These are phyloP conservation scores for Xylariomycetidae sp. DNA, from an alignment of 2,329 filamentous ascomycete genomes.

Conservation along the genomic window DNA sequence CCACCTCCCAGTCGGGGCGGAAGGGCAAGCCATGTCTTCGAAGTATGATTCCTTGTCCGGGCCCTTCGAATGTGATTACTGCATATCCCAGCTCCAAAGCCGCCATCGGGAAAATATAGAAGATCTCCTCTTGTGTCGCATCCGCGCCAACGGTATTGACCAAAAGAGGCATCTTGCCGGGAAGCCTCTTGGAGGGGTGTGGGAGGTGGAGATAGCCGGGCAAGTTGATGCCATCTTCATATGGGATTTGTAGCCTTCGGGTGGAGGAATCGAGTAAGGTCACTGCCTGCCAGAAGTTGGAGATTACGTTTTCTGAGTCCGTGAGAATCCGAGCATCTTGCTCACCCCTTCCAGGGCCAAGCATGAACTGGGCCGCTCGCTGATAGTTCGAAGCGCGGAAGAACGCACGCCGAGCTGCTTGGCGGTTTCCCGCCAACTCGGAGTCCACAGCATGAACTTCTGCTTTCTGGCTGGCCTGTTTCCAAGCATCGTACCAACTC, in stretches of 20 bases:
- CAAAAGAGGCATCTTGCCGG: conserved; percentile 21
- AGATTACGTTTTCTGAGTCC: not conserved
- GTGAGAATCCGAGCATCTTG: not conserved
- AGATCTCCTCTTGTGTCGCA: conserved; percentile 29
- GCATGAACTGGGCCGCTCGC: not conserved
- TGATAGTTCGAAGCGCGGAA: not conserved
- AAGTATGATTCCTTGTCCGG: conserved; percentile 31
- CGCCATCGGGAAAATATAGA: conserved; percentile 13
- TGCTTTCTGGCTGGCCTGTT: not conserved
- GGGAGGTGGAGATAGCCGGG: conserved; percentile 26
- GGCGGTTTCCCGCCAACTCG: not conserved
- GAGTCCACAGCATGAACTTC: not conserved
- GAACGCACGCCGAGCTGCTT: not conserved
- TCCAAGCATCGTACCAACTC: not conserved
- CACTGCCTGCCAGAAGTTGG: not conserved
- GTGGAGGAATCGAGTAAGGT: not conserved
- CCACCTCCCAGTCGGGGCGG: conserved; percentile 25
- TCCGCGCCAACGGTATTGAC: conserved; percentile 25
- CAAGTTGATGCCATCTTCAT: conserved; percentile 13
- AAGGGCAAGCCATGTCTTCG: conserved; percentile 10
- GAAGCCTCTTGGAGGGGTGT: conserved; percentile 6
- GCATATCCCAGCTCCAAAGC: conserved; percentile 29
- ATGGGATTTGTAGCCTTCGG: not conserved
- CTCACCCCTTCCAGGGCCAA: not conserved
- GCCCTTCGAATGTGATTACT: conserved; percentile 34